Evolutionary conservation across 306 rosid genomes (phyloP).

Genomic region (Lathyrus sativus): DNA sequence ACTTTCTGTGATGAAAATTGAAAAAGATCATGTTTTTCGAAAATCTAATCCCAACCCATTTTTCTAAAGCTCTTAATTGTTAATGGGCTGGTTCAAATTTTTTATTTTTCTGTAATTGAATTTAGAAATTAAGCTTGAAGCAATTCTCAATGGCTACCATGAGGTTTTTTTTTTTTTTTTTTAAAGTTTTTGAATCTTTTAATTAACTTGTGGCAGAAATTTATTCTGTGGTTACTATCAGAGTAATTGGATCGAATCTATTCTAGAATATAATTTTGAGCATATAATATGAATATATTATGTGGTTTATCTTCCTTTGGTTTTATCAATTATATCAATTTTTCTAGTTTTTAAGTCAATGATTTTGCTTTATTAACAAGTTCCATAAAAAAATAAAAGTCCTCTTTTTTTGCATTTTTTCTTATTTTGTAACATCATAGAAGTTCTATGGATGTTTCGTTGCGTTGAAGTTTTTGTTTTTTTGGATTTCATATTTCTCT

Average conservation of each 20-base stretch:
- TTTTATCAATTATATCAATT: conserved; percentile 23
- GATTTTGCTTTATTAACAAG: conserved; percentile 15
- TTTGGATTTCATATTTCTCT: too few species aligned
- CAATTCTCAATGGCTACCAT: conserved; percentile 7
- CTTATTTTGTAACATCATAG: conserved; percentile 27
- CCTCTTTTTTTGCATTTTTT: background rate
- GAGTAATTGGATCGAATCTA: conserved; percentile 25
- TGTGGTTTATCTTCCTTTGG: conserved; percentile 37
- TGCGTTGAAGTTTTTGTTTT: conserved; percentile 10
- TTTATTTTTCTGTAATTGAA: conserved; percentile 7
- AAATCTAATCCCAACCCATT: conserved; percentile 44
- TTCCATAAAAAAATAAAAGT: background rate
- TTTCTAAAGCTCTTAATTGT: conserved; percentile 32
- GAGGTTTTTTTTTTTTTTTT: background rate
- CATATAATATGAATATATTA: conserved; percentile 34
- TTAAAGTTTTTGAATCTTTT: background rate
- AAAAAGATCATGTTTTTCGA: conserved; percentile 14
- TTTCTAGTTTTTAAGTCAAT: conserved; percentile 16
- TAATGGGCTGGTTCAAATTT: conserved; percentile 38
- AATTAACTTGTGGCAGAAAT: conserved; percentile 31
- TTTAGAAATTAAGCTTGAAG: conserved; percentile 1
- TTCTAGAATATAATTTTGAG: conserved; percentile 33
- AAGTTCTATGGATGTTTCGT: conserved; percentile 11
- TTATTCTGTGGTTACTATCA: conserved; percentile 31
- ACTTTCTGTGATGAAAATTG: background rate